Evolutionary conservation across 1,139 yeast genomes (phyloP).

Genomic region (Ashbya aceris): DNA sequence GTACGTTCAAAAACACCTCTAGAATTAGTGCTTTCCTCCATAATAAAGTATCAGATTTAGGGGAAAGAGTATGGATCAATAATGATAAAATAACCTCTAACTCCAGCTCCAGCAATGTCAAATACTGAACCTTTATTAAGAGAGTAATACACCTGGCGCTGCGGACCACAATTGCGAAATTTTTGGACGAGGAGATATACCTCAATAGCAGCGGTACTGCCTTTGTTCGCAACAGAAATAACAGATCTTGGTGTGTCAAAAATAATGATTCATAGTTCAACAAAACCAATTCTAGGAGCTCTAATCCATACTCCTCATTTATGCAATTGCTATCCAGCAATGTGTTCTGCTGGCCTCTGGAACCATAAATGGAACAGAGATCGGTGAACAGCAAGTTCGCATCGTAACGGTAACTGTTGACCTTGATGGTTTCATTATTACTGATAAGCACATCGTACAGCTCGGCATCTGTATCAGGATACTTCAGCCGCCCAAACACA

Average conservation of each 20-base stretch:
- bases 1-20: slow-evolving; percentile 58
- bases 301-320: slow-evolving; percentile 65
- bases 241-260: slow-evolving; percentile 51
- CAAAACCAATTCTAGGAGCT: slow-evolving; percentile 58
- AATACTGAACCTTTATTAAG: slow-evolving; percentile 46
- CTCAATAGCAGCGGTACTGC: slow-evolving; percentile 69
- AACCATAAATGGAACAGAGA: slow-evolving; percentile 58
- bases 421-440: slow-evolving; percentile 34
- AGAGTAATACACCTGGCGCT: slow-evolving; percentile 62
- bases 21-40: slow-evolving; percentile 72
- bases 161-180: slow-evolving; percentile 61
- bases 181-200: slow-evolving; percentile 51
- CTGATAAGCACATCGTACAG: slow-evolving; percentile 36
- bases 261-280: slow-evolving; percentile 50
- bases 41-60: slow-evolving; percentile 38
- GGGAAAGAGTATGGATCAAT: slow-evolving; percentile 54
- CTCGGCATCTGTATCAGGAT: slow-evolving; percentile 27
- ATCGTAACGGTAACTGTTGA: slow-evolving; percentile 54
- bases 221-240: slow-evolving; percentile 52
- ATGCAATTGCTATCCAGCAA: slow-evolving; percentile 47
- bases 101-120: slow-evolving; percentile 58
- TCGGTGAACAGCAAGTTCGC: slow-evolving; percentile 63
- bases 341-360: slow-evolving; percentile 38
- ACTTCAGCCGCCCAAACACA: slow-evolving; percentile 57
- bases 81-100: slow-evolving; percentile 71